Base-by-base conservation (phyloP, 2,329 filamentous ascomycete genomes). In the Cladosporium sphaerospermum region DNA sequence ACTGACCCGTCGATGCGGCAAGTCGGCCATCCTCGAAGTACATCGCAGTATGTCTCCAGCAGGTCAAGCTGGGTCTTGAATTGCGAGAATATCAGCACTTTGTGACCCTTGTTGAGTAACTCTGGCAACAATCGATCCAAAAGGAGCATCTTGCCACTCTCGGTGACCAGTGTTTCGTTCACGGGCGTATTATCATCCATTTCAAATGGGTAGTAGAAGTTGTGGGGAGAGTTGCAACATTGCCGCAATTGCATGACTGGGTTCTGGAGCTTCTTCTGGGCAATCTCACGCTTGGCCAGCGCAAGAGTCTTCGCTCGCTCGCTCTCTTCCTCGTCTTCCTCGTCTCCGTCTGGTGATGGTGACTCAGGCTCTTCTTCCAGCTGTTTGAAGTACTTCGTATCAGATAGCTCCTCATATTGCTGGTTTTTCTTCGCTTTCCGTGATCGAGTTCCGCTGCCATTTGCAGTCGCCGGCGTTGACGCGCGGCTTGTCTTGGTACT, bases 11-110 rank as follows among this genome's bases (percentile, higher is more conserved):
- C 93, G 51, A 99, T 96, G 5, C 93, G 89, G 64, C 91, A 96
- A 19, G 86, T 79, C 1, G 84, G 80, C 89, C 89, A 96, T 1
- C 76, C 73, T 7, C 89, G 85, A 1, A 97, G 78, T n/a, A 84
- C 79, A 3, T 73, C 75, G 44, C 89, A 89, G 72, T 96, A 99
- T 52, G 92, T 86, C 57, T 95, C 83, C 0, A 99, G 76, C 2
- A 99, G 86, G 64, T 97, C 90, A 0, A 99, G 81, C 58, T 96
- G 91, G 0, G 86, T 95, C 54, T 91, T 95, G 73, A 99, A 99
- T 65, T 99, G 93, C 0, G 89, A 95, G 70, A 99, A 99, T 48
- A 99, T 89, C 43, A 99, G 80, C 28, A 97, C 86, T 65, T 97
- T 97, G 73, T 96, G 91, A 3, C 81, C 85, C 1, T 81, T 78